Conservation (phyloP, 208 protist species). For the Leishmania braziliensis region DNA sequence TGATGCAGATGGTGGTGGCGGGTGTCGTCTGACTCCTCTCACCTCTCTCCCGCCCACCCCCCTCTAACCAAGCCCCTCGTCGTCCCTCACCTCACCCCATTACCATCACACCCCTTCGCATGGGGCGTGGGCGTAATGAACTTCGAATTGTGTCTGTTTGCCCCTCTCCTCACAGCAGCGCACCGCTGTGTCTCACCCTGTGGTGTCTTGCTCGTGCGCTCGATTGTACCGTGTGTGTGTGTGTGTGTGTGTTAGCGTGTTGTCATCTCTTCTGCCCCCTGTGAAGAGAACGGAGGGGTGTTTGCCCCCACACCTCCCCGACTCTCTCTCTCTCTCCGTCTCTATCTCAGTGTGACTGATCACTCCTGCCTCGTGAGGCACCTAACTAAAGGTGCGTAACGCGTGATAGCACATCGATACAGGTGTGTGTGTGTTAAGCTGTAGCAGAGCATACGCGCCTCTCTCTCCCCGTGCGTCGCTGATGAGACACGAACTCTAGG, state of each 20-base stretch:
- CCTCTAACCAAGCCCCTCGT: background rate
- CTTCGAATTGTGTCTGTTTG: too few relatives aligned
- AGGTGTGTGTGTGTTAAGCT: background rate
- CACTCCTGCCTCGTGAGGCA: slow-evolving; percentile 3
- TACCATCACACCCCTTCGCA: background rate
- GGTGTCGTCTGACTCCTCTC: background rate
- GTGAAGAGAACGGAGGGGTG: background rate
- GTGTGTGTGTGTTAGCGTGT: background rate
- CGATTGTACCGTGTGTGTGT: background rate
- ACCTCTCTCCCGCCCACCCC: background rate
- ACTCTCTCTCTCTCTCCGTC: slow-evolving; percentile 1
- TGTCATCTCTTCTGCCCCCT: background rate
- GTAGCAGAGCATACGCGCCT: background rate
- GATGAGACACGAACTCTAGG: background rate
- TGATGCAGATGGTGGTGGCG: background rate
- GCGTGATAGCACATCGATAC: background rate
- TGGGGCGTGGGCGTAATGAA: background rate
- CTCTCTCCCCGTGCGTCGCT: background rate
- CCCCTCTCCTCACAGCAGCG: too few relatives aligned
- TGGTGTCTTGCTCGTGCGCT: background rate
- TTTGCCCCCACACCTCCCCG: background rate
- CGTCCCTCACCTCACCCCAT: too few relatives aligned
- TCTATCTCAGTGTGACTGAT: slow-evolving; percentile 5
- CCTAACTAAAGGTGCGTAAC: background rate
- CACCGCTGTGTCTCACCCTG: background rate